These are phyloP conservation scores for Arthrobotrys megalospora DNA, from an alignment of 2,329 filamentous ascomycete species.

Conservation along the genomic window DNA sequence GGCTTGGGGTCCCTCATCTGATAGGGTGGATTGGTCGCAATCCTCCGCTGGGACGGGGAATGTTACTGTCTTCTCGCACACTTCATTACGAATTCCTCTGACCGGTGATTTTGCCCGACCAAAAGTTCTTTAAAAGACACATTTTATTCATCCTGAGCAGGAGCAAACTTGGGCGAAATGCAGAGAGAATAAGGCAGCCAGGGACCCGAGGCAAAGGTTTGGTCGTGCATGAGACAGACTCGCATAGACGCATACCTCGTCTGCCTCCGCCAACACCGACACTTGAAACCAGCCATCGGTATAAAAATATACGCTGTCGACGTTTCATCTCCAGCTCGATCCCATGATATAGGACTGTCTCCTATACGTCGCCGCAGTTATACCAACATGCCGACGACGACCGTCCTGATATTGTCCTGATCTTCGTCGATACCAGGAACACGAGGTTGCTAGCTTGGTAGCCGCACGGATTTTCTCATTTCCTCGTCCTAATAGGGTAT, in stretches of 20 bases:
- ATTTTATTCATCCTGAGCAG: background rate
- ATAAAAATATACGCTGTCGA: constrained; percentile 23
- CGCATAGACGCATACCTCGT: constrained; percentile 3
- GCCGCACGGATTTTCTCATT: constrained; percentile 36
- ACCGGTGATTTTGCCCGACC: constrained; percentile 32
- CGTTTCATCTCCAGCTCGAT: constrained; percentile 1
- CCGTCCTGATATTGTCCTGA: constrained; percentile 14
- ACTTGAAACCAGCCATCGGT: constrained; percentile 35
- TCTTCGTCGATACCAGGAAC: constrained; percentile 30
- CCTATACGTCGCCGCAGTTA: background rate
- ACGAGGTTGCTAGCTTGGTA: constrained; percentile 5
- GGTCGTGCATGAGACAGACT: constrained; percentile 33
- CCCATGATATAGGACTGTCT: background rate
- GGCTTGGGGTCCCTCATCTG: constrained; percentile 23
- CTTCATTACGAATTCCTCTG: constrained; percentile 24
- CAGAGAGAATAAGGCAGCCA: constrained; percentile 33
- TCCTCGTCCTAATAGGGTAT: constrained; percentile 29
- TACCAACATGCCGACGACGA: constrained; percentile 6
- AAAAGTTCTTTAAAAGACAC: constrained; percentile 2
- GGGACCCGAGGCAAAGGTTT: constrained; percentile 28
- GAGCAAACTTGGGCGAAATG: constrained; percentile 16
- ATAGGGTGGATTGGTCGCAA: constrained; percentile 37
- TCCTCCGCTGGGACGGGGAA: constrained; percentile 27
- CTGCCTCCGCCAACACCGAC: constrained; percentile 11
- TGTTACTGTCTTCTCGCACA: constrained; percentile 7